Percentiles rank a stretch among this genome's conserved stretches.
phyloP scores from a whole-genome alignment of 2,329 filamentous ascomycete genomes.

The Xylaria digitata region DNA sequence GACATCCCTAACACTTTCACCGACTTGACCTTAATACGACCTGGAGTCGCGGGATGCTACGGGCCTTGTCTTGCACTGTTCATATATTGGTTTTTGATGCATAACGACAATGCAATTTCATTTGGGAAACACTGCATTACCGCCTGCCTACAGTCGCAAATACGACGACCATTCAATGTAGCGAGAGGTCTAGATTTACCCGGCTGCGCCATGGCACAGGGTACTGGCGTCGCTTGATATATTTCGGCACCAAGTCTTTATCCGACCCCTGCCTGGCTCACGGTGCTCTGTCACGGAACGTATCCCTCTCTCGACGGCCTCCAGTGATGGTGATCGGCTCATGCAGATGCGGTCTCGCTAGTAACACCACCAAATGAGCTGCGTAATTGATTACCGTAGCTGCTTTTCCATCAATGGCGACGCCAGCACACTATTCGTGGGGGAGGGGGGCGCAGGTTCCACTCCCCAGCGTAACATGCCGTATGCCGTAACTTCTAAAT shows the following conservation, averaged over 20 bases:
- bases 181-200: conserved; percentile 30
- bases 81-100: conserved; percentile 23
- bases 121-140: not conserved
- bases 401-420: conserved; percentile 10
- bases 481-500: conserved; percentile 15
- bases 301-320: conserved; percentile 8
- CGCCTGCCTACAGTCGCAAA: not conserved
- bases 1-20: conserved; percentile 24
- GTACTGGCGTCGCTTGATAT: conserved; percentile 23
- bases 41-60: conserved; percentile 3
- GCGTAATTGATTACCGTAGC: conserved; percentile 10
- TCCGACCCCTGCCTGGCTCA: conserved; percentile 11
- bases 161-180: conserved; percentile 7
- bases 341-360: conserved; percentile 12
- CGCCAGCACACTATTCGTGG: conserved; percentile 11
- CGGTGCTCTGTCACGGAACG: conserved; percentile 2
- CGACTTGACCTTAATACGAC: not conserved
- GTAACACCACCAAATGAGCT: not conserved
- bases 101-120: conserved; percentile 8
- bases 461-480: conserved; percentile 35
- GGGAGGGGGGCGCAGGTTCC: too few relatives aligned
- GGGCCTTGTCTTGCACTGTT: conserved; percentile 7
- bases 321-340: conserved; percentile 23
- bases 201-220: conserved; percentile 22
- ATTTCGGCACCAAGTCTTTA: conserved; percentile 14